phyloP scores from a whole-genome alignment of 768 basidiomycete species.

The Tubosaeta sp. region DNA sequence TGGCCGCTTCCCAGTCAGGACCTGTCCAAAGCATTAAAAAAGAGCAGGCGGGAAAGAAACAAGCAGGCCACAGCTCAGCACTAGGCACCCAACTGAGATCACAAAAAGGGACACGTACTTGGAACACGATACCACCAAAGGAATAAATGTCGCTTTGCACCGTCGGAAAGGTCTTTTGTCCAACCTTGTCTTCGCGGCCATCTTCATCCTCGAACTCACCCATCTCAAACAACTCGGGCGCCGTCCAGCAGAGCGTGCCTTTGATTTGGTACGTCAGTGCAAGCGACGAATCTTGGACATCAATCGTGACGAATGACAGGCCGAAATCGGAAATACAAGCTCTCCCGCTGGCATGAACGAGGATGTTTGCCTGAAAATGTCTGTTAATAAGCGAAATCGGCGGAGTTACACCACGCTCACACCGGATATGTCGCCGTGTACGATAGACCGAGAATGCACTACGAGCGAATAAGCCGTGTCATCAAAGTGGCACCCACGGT shows the following conservation, averaged over 20 bases:
- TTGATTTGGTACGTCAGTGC: conserved; percentile 28
- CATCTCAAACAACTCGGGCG: conserved; percentile 35
- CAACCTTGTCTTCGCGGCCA: not conserved
- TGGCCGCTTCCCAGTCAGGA: conserved; percentile 19
- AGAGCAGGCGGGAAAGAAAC: not conserved
- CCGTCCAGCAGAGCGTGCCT: conserved; percentile 50
- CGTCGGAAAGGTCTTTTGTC: conserved; percentile 11
- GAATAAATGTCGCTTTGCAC: conserved; percentile 35
- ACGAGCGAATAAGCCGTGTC: not conserved
- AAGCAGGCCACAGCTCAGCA: too few species aligned
- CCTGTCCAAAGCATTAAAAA: conserved; percentile 13
- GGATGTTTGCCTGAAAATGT: conserved; percentile 37
- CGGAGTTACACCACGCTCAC: conserved; percentile 3
- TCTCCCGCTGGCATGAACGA: conserved; percentile 39
- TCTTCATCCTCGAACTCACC: not conserved
- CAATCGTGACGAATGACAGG: conserved; percentile 37
- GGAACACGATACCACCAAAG: conserved; percentile 27
- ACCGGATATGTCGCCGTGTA: conserved; percentile 30
- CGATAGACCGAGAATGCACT: conserved; percentile 20
- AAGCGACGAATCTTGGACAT: conserved; percentile 30
- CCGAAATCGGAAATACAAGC: conserved; percentile 47
- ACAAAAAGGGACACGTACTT: conserved; percentile 18
- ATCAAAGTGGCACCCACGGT: not conserved
- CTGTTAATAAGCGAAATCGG: not conserved
- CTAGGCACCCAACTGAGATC: too few species aligned